Evolutionary conservation across 129 eudicot species (phyloP), one percentile per base, ranked within the genome.

Genomic region (Cynara cardunculus): DNA sequence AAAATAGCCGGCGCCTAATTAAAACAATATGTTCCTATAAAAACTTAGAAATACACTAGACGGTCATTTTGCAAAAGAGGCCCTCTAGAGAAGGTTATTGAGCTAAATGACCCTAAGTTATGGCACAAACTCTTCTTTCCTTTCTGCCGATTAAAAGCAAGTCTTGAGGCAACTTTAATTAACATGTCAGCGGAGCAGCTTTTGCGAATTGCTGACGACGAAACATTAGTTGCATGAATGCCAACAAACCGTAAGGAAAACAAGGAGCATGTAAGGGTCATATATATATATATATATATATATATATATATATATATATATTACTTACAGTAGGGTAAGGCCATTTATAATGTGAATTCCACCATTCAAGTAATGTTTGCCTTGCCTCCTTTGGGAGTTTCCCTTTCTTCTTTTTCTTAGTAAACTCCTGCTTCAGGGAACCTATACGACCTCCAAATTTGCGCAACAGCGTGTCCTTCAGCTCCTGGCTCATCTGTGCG

Each of bases 311-410:
- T n/a, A n/a, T n/a, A n/a, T n/a, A n/a, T n/a, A n/a, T n/a, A n/a
- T n/a, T n/a, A 82, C 96, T 82, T 75, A 95, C 99, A 7, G 99
- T 95, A 28, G 99, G 99, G 61, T 95, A 95, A 14, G 99, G 99
- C 99, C 99, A 95, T 81, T 87, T 95, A 44, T 81, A 62, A 86
- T 95, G 99, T 68, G 81, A 72, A 81, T 85, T 88, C 99, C 99
- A 95, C 99, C 99, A 95, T 72, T 92, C 90, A 62, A 95, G 92
- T 59, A 95, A 73, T 68, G 82, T 68, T 79, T 90, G 94, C 76
- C 96, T 89, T 12, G 97, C 94, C 75, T 92, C 97, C 66, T 90
- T 92, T 2, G 99, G 99, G 7, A 95, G 94, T 89, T 92, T 92
- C 41, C 95, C 95, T 84, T 90, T 90, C 93, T 92, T 92, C 84